These are phyloP conservation scores for Somion occarium DNA, from an alignment of 1,284 basidiomycete species.

Conservation along the genomic window DNA sequence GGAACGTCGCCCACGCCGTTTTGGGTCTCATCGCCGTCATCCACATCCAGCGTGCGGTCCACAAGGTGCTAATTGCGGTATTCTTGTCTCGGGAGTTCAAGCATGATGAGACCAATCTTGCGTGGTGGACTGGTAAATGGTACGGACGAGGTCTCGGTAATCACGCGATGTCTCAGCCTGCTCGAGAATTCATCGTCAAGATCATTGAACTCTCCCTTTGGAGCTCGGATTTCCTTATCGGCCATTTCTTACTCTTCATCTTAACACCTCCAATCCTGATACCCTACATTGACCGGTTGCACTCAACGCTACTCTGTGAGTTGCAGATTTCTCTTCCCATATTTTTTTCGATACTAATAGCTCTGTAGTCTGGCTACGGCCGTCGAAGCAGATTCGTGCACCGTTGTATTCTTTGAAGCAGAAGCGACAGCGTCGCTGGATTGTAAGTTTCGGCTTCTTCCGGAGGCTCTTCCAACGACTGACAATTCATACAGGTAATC, in stretches of 20 bases:
- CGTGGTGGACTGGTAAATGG: slow-evolving; percentile 98
- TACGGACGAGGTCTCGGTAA: slow-evolving; percentile 87
- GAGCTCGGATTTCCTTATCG: slow-evolving; percentile 70
- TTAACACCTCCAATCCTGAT: slow-evolving; percentile 69
- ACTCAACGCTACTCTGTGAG: slow-evolving; percentile 73
- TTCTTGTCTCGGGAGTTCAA: slow-evolving; percentile 96
- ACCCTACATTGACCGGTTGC: slow-evolving; percentile 72
- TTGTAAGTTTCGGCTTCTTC: slow-evolving; percentile 46
- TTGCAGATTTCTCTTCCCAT: slow-evolving; percentile 25
- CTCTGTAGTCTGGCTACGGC: slow-evolving; percentile 72
- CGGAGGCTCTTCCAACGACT: neutral
- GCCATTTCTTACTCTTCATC: slow-evolving; percentile 69
- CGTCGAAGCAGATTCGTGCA: slow-evolving; percentile 88
- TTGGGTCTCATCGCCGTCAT: slow-evolving; percentile 86
- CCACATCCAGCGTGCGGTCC: slow-evolving; percentile 83
- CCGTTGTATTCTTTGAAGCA: slow-evolving; percentile 91
- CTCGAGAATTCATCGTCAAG: slow-evolving; percentile 87
- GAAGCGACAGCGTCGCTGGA: slow-evolving; percentile 81
- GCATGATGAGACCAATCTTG: slow-evolving; percentile 94
- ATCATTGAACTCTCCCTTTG: slow-evolving; percentile 79
- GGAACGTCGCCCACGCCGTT: slow-evolving; percentile 89
- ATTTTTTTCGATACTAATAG: slow-evolving; percentile 12
- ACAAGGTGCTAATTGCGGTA: slow-evolving; percentile 89
- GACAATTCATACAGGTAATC: slow-evolving; percentile 41
- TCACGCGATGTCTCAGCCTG: slow-evolving; percentile 85